Base-by-base conservation (phyloP, 805 yeast species). In the Huiozyma naganishii region DNA sequence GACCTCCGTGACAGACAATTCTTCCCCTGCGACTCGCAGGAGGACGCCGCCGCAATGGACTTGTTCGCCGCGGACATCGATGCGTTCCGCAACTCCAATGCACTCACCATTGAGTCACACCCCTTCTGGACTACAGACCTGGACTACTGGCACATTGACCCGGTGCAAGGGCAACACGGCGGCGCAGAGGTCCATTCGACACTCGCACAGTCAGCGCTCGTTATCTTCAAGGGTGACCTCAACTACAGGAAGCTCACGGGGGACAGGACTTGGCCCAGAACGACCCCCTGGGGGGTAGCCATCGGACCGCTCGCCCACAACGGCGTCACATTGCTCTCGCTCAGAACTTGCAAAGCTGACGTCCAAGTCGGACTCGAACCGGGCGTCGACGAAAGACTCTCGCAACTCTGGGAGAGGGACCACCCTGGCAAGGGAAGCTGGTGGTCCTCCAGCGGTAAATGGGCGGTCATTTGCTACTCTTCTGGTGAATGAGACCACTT, bases 261-360 rank as follows among this genome's bases (percentile, higher is more conserved):
- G 41, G 99, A 92, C 57, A 74, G 89, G 63, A 72, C 71, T 53
- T 92, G 99, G 99, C 78, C 78, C 13, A 73, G 82, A 45, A 76
- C 87, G 3, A 85, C 95, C 0, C 73, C 88, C 2, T 94, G 90
- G 67, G 52, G 48, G 4, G 61, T 65, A 0, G 90, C 95, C 5
- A 73, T 90, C 47, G 84, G 83, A 44, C 73, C 76, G 4, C 70
- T 90, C 51, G 82, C 83, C 1, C 51, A 63, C 0, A 72, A 79
- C 29, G 80, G 80, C 7, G 67, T 92, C 43, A 79, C 78, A 11
- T 53, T 86, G 28, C 68, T 87, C 46, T 76, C 94, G 32, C 72
- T 92, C 54, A 79, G 99, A 69, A 92, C 97, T 2, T 82, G 95
- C 62, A 92, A 92, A 66, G 97, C 97, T 1, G 98, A 92, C 60